Base-by-base conservation (phyloP, 495 filamentous ascomycete genomes). In the Penicillium manginii region DNA sequence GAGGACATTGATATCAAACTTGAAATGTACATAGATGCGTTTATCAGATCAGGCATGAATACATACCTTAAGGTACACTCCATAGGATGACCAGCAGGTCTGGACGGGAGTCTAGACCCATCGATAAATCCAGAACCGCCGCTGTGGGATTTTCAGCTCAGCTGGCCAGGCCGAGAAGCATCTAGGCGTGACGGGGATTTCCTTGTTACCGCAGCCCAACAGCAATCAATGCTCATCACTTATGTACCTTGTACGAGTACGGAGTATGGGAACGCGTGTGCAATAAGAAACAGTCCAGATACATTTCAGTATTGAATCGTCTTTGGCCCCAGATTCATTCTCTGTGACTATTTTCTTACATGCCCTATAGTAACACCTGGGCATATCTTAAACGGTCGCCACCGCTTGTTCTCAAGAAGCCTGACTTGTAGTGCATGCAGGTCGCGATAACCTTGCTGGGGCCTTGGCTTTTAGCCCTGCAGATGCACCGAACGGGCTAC, bases 371-470 rank as follows among this genome's bases (percentile, higher is more conserved):
- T 45, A 45, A 21, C 19, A 45, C 19, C 9, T 45, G 5, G 23
- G 4, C 2, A 2, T 7, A 29, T 0, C 23, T 26, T 0, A 26
- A 29, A 7, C 2, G 15, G 17, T 10, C 12, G 45, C 60, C 63
- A 61, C 60, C 52, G 59, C 57, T 52, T 57, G 9, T 29, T 21
- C 61, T 55, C 54, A 33, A 18, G 15, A 39, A 19, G 19, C 26
- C 33, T n/a, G 9, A 11, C 35, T 14, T 39, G 4, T 39, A 39
- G 35, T 47, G 7, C 10, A 46, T 55, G 39, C 11, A 40, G 52
- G 26, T 55, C 55, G 26, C 57, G 48, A 62, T 66, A 63, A 59
- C 54, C 62, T 68, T 63, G 57, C 54, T 51, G 51, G 57, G 49
- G 43, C 19, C 43, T 49, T 53, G 26, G 26, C 26, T 29, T 29